Evolutionary conservation across 1,139 yeast genomes (phyloP), one percentile per base, ranked within the genome.

Genomic region (Zhuliangozyma parablackwelliae): DNA sequence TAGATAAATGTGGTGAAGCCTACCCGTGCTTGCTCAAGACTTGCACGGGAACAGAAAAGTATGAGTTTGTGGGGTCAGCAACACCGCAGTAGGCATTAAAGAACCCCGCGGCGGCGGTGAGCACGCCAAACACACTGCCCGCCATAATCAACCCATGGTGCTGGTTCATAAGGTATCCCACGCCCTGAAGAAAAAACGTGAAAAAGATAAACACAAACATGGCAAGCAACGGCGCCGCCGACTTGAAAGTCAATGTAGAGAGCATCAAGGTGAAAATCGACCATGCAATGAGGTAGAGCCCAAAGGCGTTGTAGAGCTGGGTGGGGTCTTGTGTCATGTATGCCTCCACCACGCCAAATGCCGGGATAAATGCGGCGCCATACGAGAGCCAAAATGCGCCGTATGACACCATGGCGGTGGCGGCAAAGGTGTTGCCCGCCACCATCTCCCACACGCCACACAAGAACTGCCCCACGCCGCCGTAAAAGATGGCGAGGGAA

Each of bases 321-420:
- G 44, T 53, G 6, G 49, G 58, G 35, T 69, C 66, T 6, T 59
- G 66, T 7, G 59, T 67, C 21, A 64, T 75, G 48, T 75, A 80
- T 2, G 89, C 81, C 1, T 65, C 65, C 13, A 60, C 65, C 38
- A 89, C 82, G 28, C 90, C 89, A 51, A 61, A 61, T 28, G 52
- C 42, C 13, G 50, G 48, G 29, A 68, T 42, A 32, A 52, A 46
- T 36, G 69, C 60, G 8, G 72, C 66, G 10, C 67, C 67, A 38
- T 49, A 69, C 11, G 66, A 46, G 32, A 67, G 49, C 75, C 75
- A 70, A 48, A 69, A 70, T 2, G 64, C 61, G 5, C 75, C 75
- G 43, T 64, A 69, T 2, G 71, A 63, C 7, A 64, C 51, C 45
- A 69, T 66, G 3, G 72, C 42, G 24, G 68, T 63, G 30, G 57